Base-by-base conservation (phyloP, 371 early-diverging fungal genomes). In the Rhizopus sp. region DNA sequence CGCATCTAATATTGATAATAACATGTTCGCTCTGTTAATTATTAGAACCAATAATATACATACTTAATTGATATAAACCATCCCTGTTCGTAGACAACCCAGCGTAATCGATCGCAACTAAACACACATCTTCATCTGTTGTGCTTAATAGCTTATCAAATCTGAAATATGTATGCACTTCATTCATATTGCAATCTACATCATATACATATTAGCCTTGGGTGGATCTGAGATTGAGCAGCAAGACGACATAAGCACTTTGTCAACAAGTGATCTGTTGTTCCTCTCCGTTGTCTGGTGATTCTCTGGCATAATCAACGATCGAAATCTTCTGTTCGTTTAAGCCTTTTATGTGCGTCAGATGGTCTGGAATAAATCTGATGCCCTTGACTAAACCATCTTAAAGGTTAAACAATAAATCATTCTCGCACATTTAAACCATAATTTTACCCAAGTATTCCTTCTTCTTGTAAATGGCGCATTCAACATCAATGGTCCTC, bases 221-320 rank as follows among this genome's bases (percentile, higher is more conserved):
- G 2, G n/a, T n/a, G n/a, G n/a, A 51, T 62, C 56, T 39, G 56
- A 46, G 50, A 39, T 50, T 51, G 55, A 50, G 48, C 57, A 53
- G 15, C 47, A 63, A 44, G 50, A 63, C 8, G 55, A 63, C 17
- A 58, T 50, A 37, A 57, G 51, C 31, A 59, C 64, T 50, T 30
- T 39, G 50, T 63, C 59, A 58, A 54, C 55, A 51, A 59, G 59
- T 46, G 55, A 63, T 59, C 52, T 47, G 59, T 38, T 51, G 53
- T 33, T 61, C 61, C 45, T 55, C 46, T 40, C 56, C 57, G 44
- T 56, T 62, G 47, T 56, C 62, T n/a, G 50, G 55, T 47, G 62
- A 62, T 52, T 62, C 56, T 62, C 57, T 56, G 41, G 52, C 41
- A 33, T 59, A 64, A 23, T 59, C 59, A 55, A 59, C 44, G 48